Conservation (phyloP, 2,329 filamentous ascomycete species). For the Colletotrichum tamarilloi region DNA sequence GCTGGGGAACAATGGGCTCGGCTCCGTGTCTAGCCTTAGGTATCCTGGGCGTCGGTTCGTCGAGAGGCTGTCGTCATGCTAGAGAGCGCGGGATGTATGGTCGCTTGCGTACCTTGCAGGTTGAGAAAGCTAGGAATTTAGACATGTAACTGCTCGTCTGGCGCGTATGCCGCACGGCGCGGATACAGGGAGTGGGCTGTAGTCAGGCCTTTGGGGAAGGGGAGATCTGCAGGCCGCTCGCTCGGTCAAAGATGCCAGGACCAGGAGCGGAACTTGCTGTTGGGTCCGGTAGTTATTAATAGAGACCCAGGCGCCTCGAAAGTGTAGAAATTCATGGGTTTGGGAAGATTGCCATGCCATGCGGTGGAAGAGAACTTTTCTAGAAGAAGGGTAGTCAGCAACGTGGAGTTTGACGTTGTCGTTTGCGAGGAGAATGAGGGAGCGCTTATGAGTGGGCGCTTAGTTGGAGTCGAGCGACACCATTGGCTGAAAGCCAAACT, state of each 20-base stretch:
- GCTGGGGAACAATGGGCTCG: neutral
- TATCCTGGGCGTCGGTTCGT: neutral
- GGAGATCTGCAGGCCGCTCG: conserved; percentile 15
- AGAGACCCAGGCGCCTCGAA: conserved; percentile 7
- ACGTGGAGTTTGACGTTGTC: conserved; percentile 14
- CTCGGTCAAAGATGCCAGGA: conserved; percentile 1
- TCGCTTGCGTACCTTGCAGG: conserved; percentile 11
- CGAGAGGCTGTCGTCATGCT: neutral
- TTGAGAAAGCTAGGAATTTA: neutral
- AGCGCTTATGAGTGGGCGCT: conserved; percentile 36
- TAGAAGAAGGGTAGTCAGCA: conserved; percentile 8
- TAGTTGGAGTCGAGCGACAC: conserved; percentile 25
- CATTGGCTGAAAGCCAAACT: conserved; percentile 21
- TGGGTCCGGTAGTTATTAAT: conserved; percentile 36
- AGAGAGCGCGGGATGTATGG: neutral
- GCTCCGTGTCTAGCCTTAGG: neutral
- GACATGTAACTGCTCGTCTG: conserved; percentile 1
- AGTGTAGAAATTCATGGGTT: neutral
- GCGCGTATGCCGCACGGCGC: conserved; percentile 23
- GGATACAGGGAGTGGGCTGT: neutral
- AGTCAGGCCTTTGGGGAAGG: neutral
- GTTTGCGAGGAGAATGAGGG: neutral
- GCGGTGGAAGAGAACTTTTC: conserved; percentile 22
- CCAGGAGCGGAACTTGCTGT: neutral
- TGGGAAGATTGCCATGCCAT: neutral